Percentiles rank a stretch among this genome's conserved stretches.
Evolutionary conservation across 2,329 filamentous ascomycete genomes (phyloP).

Genomic region (Pseudogymnoascus sp.): DNA sequence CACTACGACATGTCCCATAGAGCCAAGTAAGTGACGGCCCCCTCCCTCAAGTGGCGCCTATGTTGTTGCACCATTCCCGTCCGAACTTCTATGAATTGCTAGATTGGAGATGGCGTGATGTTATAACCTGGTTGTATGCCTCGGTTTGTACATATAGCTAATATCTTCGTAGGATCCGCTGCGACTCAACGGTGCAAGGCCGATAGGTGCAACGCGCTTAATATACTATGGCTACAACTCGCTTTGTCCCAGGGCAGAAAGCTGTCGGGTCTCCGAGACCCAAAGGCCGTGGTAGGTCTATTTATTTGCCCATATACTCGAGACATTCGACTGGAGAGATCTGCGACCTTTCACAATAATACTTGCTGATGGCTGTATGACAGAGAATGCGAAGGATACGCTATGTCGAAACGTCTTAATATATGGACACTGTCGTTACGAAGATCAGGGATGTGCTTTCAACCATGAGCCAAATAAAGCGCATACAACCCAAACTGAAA

Average conservation of each 20-base stretch:
- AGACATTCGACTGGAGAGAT: background rate
- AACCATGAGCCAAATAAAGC: conserved; percentile 73
- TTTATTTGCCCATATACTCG: background rate
- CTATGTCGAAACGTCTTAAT: conserved; percentile 89
- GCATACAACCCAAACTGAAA: conserved; percentile 24
- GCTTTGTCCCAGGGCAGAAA: conserved; percentile 29
- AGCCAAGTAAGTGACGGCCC: background rate
- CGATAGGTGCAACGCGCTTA: conserved; percentile 23
- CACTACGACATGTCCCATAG: conserved; percentile 8
- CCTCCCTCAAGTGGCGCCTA: background rate
- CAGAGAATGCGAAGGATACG: conserved; percentile 77
- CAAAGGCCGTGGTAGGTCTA: conserved; percentile 46
- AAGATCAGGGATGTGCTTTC: conserved; percentile 82
- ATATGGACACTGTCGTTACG: conserved; percentile 86
- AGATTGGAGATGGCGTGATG: background rate
- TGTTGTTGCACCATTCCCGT: background rate
- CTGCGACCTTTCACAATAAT: background rate
- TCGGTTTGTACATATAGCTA: conserved; percentile 13
- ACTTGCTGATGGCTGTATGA: conserved; percentile 18
- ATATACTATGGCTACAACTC: conserved; percentile 26
- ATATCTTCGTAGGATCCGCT: conserved; percentile 23
- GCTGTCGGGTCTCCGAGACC: conserved; percentile 48
- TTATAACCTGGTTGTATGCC: background rate
- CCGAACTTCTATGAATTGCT: background rate
- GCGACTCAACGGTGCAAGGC: conserved; percentile 25